Evolutionary conservation across 768 basidiomycete species (phyloP), one percentile per base, ranked within the genome.

Genomic region (Leucocoprinus leucothites): DNA sequence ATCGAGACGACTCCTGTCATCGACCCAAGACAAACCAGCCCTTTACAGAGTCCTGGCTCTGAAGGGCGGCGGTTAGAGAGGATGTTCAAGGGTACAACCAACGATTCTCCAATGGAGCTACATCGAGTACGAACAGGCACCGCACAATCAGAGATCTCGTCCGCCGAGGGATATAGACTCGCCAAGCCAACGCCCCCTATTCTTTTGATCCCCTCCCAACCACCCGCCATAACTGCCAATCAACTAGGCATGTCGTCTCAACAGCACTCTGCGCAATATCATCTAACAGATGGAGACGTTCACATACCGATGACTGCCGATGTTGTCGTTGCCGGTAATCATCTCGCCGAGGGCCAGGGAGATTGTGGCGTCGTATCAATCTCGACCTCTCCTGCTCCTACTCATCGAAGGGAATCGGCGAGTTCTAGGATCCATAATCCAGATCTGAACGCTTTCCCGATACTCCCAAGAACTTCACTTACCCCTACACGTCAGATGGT

Each of bases 321-420:
- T 9, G 28, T 48, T 31, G 11, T 53, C 38, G 46, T 40, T 11
- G 13, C 21, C 31, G 19, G 36, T 7, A 25, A 13, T 40, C 22
- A 6, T 38, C 21, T 9, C 14, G 22, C n/a, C 41, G 16, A n/a
- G 21, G 43, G 34, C 9, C 48, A 40, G 13, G 19, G 25, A 11
- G 42, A 34, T 4, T 8, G 6, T 22, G 9, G 6, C 5, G 31
- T 31, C 31, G 5, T 31, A 11, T 31, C 31, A 18, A 38, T 13
- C 13, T 25, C 18, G 2, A 31, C 26, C 16, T 18, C 46, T 40
- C 40, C 36, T 21, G 36, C 40, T 48, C 35, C 18, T 21, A 16
- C 45, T 3, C 53, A 55, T n/a, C 24, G 38, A 34, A 47, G 46
- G 40, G 53, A 55, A 41, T 55, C n/a, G 8, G 53, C 46, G 21